These are phyloP conservation scores for Diversispora eburnea DNA, from an alignment of 192 early-diverging fungal species.

Conservation along the genomic window DNA sequence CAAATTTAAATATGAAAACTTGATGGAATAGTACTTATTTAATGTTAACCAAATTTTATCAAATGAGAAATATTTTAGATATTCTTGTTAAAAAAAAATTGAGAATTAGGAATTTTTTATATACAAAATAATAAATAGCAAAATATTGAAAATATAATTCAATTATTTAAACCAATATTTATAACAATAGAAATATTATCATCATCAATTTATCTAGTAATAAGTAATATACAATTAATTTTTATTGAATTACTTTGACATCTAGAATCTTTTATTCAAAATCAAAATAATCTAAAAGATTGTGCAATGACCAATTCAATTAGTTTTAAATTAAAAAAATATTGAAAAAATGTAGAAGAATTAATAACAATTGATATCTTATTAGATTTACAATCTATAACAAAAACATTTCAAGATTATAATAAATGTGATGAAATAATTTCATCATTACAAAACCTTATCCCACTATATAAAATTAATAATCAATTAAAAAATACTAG, in stretches of 20 bases:
- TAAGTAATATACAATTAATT: conserved; percentile 4
- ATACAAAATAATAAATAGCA: background rate
- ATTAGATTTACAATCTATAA: conserved; percentile 7
- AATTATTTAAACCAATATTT: conserved; percentile 1
- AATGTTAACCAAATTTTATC: conserved; percentile 15
- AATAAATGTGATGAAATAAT: too few relatives aligned
- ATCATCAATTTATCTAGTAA: background rate
- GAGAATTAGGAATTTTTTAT: background rate
- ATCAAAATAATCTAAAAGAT: background rate
- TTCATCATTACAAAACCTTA: too few relatives aligned
- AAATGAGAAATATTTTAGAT: conserved; percentile 19
- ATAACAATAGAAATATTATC: conserved; percentile 8
- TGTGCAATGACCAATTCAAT: background rate
- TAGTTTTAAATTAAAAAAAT: conserved; percentile 5
- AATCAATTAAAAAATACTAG: conserved; percentile 3
- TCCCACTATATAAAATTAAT: conserved; percentile 14
- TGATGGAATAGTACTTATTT: conserved; percentile 22
- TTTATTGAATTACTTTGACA: background rate
- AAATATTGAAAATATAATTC: background rate
- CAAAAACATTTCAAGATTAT: conserved; percentile 19
- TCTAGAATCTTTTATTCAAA: background rate
- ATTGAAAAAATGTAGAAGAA: conserved; percentile 8
- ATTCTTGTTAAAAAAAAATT: conserved; percentile 9
- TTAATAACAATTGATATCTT: background rate
- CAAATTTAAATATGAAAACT: conserved; percentile 6